Conservation (phyloP, 2,329 filamentous ascomycete genomes). For the Botrytis aclada region DNA sequence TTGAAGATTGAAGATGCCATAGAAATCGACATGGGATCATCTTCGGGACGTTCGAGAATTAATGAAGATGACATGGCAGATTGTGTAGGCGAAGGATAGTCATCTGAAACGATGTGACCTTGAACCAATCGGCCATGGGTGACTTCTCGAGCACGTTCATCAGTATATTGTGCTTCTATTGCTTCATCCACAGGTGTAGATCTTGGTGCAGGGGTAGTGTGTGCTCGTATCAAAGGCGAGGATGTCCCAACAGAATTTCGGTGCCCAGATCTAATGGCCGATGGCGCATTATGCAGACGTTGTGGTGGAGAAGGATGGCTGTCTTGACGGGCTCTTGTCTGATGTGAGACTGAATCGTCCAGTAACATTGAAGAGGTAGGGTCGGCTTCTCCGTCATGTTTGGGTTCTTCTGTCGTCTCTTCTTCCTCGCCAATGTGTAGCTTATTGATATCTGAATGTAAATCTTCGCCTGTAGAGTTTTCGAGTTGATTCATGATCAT, state of each 20-base stretch:
- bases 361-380: constrained; percentile 17
- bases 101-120: constrained; percentile 92
- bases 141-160: constrained; percentile 81
- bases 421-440: constrained; percentile 31
- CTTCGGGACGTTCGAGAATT: constrained; percentile 53
- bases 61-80: constrained; percentile 64
- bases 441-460: constrained; percentile 40
- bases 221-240: constrained; percentile 29
- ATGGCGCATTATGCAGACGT: constrained; percentile 26
- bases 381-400: constrained; percentile 13
- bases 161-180: constrained; percentile 41
- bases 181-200: constrained; percentile 32
- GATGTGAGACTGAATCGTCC: constrained; percentile 25
- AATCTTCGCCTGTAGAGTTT: constrained; percentile 49
- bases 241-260: constrained; percentile 21
- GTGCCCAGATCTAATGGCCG: constrained; percentile 28
- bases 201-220: constrained; percentile 24
- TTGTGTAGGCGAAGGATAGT: constrained; percentile 75
- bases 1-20: constrained; percentile 79
- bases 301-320: constrained; percentile 30
- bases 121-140: constrained; percentile 88
- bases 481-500: constrained; percentile 71
- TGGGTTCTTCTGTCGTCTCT: constrained; percentile 5
- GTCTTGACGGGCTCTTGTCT: constrained; percentile 29
- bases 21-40: constrained; percentile 70